These are phyloP conservation scores for Aristolochia contorta DNA, from an alignment of 164 flowering plant species.

Conservation along the genomic window DNA sequence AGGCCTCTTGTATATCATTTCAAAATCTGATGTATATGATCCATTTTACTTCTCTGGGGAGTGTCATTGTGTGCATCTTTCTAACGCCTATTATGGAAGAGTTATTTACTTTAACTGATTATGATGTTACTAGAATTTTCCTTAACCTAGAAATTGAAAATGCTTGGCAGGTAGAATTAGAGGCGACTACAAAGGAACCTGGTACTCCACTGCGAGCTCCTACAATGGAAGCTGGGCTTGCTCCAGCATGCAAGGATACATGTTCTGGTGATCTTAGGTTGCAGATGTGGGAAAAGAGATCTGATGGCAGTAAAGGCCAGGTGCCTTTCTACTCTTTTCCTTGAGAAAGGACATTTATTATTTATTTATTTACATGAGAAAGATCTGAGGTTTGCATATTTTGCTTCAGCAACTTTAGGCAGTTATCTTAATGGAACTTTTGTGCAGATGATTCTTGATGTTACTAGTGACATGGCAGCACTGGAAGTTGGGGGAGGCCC, in stretches of 20 bases:
- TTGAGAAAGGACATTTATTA: background rate
- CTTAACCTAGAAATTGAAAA: background rate
- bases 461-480: slow-evolving; percentile 85
- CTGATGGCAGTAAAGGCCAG: slow-evolving; percentile 86
- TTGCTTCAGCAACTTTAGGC: background rate
- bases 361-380: too few relatives aligned
- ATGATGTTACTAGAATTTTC: background rate
- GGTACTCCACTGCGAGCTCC: slow-evolving; percentile 92
- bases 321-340: slow-evolving; percentile 20
- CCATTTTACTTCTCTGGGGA: too few relatives aligned
- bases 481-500: slow-evolving; percentile 97
- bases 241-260: slow-evolving; percentile 84
- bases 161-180: slow-evolving; percentile 63
- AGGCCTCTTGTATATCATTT: too few relatives aligned
- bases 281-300: slow-evolving; percentile 61
- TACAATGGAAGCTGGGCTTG: slow-evolving; percentile 74
- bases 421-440: background rate
- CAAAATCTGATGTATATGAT: too few relatives aligned
- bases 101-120: background rate
- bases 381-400: background rate
- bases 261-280: slow-evolving; percentile 64
- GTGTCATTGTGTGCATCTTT: too few relatives aligned
- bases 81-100: background rate
- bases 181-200: slow-evolving; percentile 62
- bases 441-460: slow-evolving; percentile 63